phyloP scores from a whole-genome alignment of 2,329 filamentous ascomycete species.

The Cladophialophora carrionii region DNA sequence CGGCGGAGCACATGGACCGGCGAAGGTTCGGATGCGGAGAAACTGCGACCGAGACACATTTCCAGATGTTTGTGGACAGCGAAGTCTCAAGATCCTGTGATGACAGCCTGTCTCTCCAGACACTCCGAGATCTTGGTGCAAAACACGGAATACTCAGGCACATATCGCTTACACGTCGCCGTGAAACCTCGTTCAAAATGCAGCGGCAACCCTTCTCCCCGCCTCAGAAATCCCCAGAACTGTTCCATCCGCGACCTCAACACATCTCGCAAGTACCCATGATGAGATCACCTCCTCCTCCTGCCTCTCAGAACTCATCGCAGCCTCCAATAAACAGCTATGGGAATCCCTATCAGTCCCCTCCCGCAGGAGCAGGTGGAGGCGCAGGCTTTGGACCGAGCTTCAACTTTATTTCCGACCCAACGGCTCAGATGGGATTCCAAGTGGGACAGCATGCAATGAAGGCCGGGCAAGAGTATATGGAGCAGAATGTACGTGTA shows the following conservation, averaged over 20 bases:
- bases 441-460: constrained; percentile 93
- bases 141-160: neutral
- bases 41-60: constrained; percentile 10
- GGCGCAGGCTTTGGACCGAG: constrained; percentile 53
- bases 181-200: constrained; percentile 58
- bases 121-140: neutral
- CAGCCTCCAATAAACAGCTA: constrained; percentile 48
- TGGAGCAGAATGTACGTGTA: constrained; percentile 83
- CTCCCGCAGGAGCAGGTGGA: constrained; percentile 38
- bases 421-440: constrained; percentile 89
- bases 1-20: neutral
- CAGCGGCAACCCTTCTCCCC: constrained; percentile 83
- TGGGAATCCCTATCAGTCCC: constrained; percentile 56
- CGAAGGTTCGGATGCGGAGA: constrained; percentile 6
- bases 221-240: constrained; percentile 77
- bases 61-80: constrained; percentile 7
- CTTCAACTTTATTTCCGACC: constrained; percentile 87
- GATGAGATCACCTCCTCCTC: constrained; percentile 87
- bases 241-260: constrained; percentile 96
- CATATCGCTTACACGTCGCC: neutral
- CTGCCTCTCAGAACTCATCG: constrained; percentile 65
- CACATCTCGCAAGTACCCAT: constrained; percentile 98
- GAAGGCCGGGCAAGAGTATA: constrained; percentile 86
- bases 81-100: neutral
- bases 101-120: constrained; percentile 12